phyloP scores from a whole-genome alignment of 208 protist species.

The Naegleria fowleri region DNA sequence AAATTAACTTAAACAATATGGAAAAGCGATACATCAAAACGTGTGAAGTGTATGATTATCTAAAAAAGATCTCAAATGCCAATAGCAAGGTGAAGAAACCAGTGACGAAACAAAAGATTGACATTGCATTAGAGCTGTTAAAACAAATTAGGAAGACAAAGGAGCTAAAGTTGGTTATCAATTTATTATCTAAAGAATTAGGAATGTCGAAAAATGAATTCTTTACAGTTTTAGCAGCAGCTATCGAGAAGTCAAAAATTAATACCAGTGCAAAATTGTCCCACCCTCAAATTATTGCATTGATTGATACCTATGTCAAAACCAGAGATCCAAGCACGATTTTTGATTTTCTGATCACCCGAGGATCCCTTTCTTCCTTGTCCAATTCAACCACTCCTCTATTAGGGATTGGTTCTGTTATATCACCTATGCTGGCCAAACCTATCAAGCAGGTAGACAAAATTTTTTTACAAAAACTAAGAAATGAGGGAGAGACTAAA shows the following conservation, averaged over 20 bases:
- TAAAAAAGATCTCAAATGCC: neutral
- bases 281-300: neutral
- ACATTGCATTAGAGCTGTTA: neutral
- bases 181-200: neutral
- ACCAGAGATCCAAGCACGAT: neutral
- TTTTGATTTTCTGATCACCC: neutral
- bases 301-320: neutral
- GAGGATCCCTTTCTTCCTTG: neutral
- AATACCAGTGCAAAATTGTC: neutral
- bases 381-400: neutral
- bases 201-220: neutral
- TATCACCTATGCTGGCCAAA: neutral
- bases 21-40: neutral
- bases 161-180: neutral
- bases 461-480: neutral
- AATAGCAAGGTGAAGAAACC: neutral
- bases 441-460: neutral
- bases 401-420: neutral
- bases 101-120: neutral
- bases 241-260: neutral
- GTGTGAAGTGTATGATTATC: neutral
- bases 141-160: neutral
- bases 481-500: neutral
- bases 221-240: neutral
- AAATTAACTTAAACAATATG: neutral